A percentile compares a stretch with the other conserved stretches of the same genome.
Conservation (phyloP, 1,139 yeast species). For the Taphrina flavorubra region DNA sequence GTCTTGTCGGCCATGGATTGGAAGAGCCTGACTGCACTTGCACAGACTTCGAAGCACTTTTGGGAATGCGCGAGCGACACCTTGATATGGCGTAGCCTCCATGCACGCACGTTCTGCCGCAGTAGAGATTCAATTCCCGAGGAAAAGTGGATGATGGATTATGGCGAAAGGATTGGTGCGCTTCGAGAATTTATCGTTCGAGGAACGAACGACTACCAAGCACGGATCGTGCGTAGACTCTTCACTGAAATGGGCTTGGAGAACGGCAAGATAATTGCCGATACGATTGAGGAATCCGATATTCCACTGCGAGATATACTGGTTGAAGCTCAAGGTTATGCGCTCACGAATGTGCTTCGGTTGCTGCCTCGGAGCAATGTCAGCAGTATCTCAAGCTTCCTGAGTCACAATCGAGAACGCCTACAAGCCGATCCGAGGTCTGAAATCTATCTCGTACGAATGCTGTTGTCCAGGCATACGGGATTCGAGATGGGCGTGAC, state of each 20-base stretch:
- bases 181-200: slow-evolving; percentile 13
- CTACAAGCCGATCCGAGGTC: slow-evolving; percentile 30
- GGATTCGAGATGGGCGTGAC: slow-evolving; percentile 6
- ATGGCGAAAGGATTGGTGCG: neutral
- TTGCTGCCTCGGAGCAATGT: neutral
- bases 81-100: slow-evolving; percentile 9
- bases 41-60: slow-evolving; percentile 16
- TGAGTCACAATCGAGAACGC: neutral
- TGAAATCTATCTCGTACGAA: slow-evolving; percentile 14
- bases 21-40: slow-evolving; percentile 15
- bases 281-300: slow-evolving; percentile 5
- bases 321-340: slow-evolving; percentile 22
- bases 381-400: neutral
- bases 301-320: slow-evolving; percentile 3
- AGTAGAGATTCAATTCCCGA: neutral
- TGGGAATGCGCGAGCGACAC: slow-evolving; percentile 1
- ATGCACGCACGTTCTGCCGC: neutral
- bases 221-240: neutral
- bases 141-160: slow-evolving; percentile 7
- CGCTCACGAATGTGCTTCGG: neutral
- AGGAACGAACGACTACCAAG: slow-evolving; percentile 14
- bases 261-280: slow-evolving; percentile 9
- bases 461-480: slow-evolving; percentile 20
- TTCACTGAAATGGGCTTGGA: slow-evolving; percentile 26
- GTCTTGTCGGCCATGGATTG: slow-evolving; percentile 21